Evolutionary conservation across 192 early-diverging fungal species (phyloP).

Genomic region (Coemansia sp.): DNA sequence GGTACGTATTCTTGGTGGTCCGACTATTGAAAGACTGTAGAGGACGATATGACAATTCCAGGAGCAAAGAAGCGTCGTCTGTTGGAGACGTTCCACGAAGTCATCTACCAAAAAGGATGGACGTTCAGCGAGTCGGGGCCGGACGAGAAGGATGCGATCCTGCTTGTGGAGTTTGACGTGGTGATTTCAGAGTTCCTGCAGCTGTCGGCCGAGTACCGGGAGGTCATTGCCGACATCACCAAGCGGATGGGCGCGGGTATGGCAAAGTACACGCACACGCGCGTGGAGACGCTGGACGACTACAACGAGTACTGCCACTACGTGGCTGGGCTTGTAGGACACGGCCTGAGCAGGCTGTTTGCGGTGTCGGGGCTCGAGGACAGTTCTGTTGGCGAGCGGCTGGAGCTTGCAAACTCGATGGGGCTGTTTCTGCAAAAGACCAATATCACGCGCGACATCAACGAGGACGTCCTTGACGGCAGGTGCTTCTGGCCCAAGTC

Average conservation of each 20-base stretch:
- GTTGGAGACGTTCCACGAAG: constrained; percentile 78
- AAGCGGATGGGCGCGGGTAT: constrained; percentile 94
- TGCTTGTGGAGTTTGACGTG: constrained; percentile 86
- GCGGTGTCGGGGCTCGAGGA: constrained; percentile 80
- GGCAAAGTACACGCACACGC: constrained; percentile 77
- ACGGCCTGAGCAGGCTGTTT: constrained; percentile 92
- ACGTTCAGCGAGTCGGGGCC: constrained; percentile 81
- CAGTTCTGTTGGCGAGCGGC: constrained; percentile 51
- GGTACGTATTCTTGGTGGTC: background rate
- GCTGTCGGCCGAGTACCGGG: constrained; percentile 72
- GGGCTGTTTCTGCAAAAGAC: constrained; percentile 98
- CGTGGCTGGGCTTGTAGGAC: constrained; percentile 94
- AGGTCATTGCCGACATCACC: constrained; percentile 88
- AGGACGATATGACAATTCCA: constrained; percentile 96
- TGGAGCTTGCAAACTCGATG: constrained; percentile 83
- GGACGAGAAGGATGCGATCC: constrained; percentile 89
- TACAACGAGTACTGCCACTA: constrained; percentile 98
- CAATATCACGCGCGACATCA: constrained; percentile 96
- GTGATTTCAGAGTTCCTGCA: constrained; percentile 88
- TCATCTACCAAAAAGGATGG: constrained; percentile 78
- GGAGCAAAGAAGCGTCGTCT: constrained; percentile 74
- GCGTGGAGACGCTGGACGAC: constrained; percentile 75
- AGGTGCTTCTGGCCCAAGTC: constrained; percentile 95
- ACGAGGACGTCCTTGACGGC: constrained; percentile 86
- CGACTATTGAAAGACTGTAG: constrained; percentile 10